Percentiles rank a stretch among this genome's conserved stretches.
phyloP scores from a whole-genome alignment of 2,329 filamentous ascomycete species.

The Diaporthe ilicicola region DNA sequence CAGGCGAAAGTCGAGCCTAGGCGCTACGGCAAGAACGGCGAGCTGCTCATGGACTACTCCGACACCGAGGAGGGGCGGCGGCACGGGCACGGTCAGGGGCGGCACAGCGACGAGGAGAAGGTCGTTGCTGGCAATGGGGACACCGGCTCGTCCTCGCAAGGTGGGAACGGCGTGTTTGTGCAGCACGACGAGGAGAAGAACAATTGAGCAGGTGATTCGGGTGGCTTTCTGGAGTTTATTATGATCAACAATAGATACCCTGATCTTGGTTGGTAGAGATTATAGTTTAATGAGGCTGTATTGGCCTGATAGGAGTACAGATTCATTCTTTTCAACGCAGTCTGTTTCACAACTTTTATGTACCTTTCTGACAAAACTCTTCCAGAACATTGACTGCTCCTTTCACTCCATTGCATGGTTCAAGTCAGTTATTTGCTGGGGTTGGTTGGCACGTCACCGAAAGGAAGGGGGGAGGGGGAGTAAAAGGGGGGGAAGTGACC shows the following conservation, averaged over 20 bases:
- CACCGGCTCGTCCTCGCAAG: background rate
- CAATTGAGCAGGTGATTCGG: background rate
- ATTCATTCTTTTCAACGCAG: no score
- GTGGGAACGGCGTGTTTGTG: background rate
- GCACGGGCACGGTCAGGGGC: background rate
- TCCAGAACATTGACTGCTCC: no score
- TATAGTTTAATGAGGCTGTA: background rate
- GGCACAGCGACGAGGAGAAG: slow-evolving; percentile 22
- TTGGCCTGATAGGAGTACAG: no score
- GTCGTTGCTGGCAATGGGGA: background rate
- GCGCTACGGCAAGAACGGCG: slow-evolving; percentile 67
- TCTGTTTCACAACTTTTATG: no score
- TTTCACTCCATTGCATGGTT: no score
- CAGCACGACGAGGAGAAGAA: slow-evolving; percentile 18
- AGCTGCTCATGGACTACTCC: slow-evolving; percentile 59
- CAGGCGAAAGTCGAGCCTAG: slow-evolving; percentile 58
- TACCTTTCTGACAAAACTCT: no score
- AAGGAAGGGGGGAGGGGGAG: no score
- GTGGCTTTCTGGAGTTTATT: background rate
- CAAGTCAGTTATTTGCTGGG: no score
- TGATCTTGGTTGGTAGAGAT: slow-evolving; percentile 8
- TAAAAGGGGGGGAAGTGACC: no score
- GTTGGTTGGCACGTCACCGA: no score
- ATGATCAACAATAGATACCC: background rate
- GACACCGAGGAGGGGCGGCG: slow-evolving; percentile 41